These are phyloP conservation scores for Auxenochlorella protothecoides DNA, from an alignment of 139 green algal genomes.

Conservation along the genomic window DNA sequence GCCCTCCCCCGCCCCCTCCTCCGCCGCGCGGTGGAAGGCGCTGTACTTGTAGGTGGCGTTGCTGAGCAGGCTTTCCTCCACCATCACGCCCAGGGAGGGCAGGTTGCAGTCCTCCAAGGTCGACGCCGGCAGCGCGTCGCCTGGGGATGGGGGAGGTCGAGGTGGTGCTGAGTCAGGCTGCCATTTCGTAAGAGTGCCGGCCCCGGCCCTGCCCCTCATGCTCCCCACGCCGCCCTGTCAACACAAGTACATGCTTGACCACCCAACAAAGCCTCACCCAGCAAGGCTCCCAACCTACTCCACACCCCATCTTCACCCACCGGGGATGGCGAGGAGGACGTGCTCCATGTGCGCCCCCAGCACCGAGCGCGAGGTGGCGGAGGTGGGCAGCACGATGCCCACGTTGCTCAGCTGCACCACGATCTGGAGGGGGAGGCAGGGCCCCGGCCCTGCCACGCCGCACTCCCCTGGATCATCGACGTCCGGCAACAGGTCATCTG, in stretches of 20 bases:
- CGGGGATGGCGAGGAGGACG: constrained; percentile 31
- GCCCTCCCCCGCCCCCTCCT: no score
- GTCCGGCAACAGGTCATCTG: no score
- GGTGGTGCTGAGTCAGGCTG: no score
- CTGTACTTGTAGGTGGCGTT: constrained; percentile 21
- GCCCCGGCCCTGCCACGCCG: background rate
- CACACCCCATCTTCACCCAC: constrained; percentile 3
- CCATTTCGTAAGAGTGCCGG: no score
- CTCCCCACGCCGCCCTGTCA: no score
- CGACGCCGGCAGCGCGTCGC: constrained; percentile 4
- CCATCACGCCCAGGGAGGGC: constrained; percentile 12
- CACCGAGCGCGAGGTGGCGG: constrained; percentile 16
- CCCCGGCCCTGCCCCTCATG: no score
- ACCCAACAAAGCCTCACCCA: no score
- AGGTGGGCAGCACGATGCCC: constrained; percentile 30
- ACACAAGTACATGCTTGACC: no score
- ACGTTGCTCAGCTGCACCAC: constrained; percentile 31
- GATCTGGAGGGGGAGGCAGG: constrained; percentile 17
- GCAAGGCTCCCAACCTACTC: no score
- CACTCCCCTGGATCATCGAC: no score
- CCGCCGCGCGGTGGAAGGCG: constrained; percentile 13
- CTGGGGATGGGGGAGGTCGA: background rate
- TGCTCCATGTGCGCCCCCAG: constrained; percentile 20
- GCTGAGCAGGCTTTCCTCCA: constrained; percentile 18
- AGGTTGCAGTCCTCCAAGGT: constrained; percentile 22